Percentiles rank a stretch among this genome's conserved stretches.
Evolutionary conservation across 108 stramenopile species (phyloP).

Genomic region (Cyclostephanos invisitatus): DNA sequence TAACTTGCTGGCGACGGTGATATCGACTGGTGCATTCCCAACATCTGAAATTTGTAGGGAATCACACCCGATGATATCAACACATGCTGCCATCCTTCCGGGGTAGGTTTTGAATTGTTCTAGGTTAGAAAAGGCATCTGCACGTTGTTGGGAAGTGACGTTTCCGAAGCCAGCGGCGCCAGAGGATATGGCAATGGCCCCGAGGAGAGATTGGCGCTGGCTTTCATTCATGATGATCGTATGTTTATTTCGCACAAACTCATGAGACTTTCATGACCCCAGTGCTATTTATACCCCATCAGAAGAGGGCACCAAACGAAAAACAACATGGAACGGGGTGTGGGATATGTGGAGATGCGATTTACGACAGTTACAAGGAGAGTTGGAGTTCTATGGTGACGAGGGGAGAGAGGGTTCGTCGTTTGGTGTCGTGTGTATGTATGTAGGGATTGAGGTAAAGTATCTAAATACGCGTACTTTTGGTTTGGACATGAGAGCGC

Average conservation of each 20-base stretch:
- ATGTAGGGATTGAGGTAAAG: too few relatives aligned
- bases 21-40: conserved; percentile 47
- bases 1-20: conserved; percentile 74
- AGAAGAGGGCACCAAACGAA: background rate
- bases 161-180: conserved; percentile 37
- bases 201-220: conserved; percentile 65
- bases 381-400: too few relatives aligned
- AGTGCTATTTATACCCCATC: background rate
- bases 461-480: too few relatives aligned
- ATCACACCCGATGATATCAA: conserved; percentile 55
- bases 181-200: conserved; percentile 80
- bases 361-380: too few relatives aligned
- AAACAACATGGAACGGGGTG: background rate
- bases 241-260: background rate
- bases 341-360: too few relatives aligned
- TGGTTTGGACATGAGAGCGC: too few relatives aligned
- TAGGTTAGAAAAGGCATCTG: conserved; percentile 68
- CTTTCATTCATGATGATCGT: conserved; percentile 47
- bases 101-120: conserved; percentile 75
- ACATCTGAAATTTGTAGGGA: conserved; percentile 22
- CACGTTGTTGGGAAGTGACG: conserved; percentile 56
- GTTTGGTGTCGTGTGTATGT: too few relatives aligned
- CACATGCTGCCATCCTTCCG: conserved; percentile 59
- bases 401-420: too few relatives aligned
- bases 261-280: background rate